Conservation (phyloP, 140 eudicot species). For the Ambrosia hybrid region DNA sequence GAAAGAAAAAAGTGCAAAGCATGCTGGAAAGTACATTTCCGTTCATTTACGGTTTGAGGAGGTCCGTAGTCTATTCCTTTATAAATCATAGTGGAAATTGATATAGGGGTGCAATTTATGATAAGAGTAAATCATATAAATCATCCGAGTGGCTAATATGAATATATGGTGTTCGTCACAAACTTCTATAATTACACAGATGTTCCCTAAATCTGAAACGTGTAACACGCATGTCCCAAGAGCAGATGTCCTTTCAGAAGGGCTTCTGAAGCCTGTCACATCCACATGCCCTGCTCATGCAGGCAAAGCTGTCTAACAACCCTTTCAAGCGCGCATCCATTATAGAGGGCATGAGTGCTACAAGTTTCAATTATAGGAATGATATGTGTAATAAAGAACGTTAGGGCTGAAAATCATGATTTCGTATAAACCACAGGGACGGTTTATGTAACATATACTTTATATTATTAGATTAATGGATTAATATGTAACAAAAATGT, state of each 20-base stretch:
- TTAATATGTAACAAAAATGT: slow-evolving; percentile 1
- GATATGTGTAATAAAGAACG: not conserved
- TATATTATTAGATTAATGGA: not conserved
- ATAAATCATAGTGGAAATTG: not conserved
- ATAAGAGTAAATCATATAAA: not conserved
- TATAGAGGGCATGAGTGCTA: slow-evolving; percentile 13
- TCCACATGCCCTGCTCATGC: too few species aligned
- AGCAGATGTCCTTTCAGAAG: not conserved
- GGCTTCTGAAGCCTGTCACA: not conserved
- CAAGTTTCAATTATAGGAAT: slow-evolving; percentile 2
- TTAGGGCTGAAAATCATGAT: not conserved
- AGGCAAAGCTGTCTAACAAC: not conserved
- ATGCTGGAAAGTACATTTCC: slow-evolving; percentile 79
- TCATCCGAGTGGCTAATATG: not conserved
- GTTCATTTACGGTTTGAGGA: slow-evolving; percentile 98
- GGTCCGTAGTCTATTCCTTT: slow-evolving; percentile 44
- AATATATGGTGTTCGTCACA: not conserved
- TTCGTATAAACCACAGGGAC: not conserved
- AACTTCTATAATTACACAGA: not conserved
- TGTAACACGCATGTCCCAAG: not conserved
- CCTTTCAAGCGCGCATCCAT: not conserved
- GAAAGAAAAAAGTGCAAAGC: slow-evolving; percentile 63
- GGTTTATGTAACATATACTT: not conserved
- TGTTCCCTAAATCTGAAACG: not conserved
- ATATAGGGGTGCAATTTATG: too few species aligned